Conservation (phyloP, 345 rosid genomes). For the Theobroma cacao region DNA sequence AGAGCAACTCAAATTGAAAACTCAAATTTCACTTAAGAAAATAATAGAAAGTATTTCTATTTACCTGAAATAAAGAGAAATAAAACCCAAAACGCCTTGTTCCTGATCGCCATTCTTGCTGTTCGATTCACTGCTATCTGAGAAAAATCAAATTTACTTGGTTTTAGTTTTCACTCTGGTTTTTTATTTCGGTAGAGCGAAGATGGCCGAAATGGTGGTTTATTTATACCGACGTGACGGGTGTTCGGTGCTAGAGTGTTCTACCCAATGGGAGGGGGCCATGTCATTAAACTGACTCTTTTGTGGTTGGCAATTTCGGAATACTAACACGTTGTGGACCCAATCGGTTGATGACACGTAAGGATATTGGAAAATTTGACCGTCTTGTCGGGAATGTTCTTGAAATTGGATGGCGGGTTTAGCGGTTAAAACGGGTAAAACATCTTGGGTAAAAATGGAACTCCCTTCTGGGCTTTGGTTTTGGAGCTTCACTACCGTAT, state of each 20-base stretch:
- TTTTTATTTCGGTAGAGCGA: not conserved
- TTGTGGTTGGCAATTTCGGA: not conserved
- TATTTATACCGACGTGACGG: not conserved
- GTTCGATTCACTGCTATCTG: not conserved
- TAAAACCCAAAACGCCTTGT: not conserved
- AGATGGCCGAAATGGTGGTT: not conserved
- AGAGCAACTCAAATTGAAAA: not conserved
- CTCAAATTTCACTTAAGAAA: not conserved
- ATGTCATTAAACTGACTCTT: not conserved
- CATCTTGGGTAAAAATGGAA: too few relatives aligned
- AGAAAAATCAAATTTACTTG: not conserved
- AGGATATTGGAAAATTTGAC: not conserved
- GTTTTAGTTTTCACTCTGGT: not conserved
- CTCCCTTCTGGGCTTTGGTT: too few relatives aligned
- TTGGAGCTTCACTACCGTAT: too few relatives aligned
- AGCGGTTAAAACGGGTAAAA: not conserved
- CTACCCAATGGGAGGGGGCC: not conserved
- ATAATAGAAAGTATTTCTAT: not conserved
- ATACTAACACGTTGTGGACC: not conserved
- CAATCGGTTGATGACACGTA: not conserved
- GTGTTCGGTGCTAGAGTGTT: not conserved
- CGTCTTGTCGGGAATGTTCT: not conserved
- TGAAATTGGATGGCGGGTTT: not conserved
- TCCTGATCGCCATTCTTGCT: not conserved
- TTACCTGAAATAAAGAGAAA: conserved; percentile 5